Base-by-base conservation (phyloP, 116 monocot genomes). In the Trichopus zeylanicus region DNA sequence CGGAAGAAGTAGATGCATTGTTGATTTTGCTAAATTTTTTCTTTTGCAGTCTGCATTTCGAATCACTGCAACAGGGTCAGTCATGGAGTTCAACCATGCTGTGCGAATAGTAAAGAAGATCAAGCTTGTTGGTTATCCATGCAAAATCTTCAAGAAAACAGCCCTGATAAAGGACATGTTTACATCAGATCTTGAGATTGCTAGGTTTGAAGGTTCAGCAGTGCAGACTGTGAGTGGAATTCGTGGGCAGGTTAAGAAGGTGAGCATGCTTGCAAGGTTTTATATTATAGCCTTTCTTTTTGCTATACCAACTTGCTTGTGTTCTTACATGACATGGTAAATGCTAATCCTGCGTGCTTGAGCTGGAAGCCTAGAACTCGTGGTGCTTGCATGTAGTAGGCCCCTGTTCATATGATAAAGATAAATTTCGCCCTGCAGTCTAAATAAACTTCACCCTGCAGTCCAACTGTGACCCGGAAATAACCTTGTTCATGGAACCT, bases 131-230 rank as follows among this genome's bases (percentile, higher is more conserved):
- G 91, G 97, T 32, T 67, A 78, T 55, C 97, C 97, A 26, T 82
- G 77, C 71, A 97, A 87, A 65, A 97, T 97, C 56, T 91, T 84
- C 67, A 91, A 82, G 46, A 97, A 97, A 49, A 97, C 97, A 8
- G 97, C 97, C 28, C 64, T 97, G 42, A 82, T 97, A 32, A 88
- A 87, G 60, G 87, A 84, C 69, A 97, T 97, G 97, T 97, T 97
- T 49, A 97, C 87, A 60, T 91, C 97, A 58, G 82, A 90, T 73
- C 72, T 97, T 31, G 97, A 97, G 67, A 77, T 97, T 60, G 91
- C 91, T 51, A 90, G 74, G 68, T 97, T 82, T 71, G 91, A 97
- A 80, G 97, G 97, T 82, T 87, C 97, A 18, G 77, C 91, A 42
- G 64, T 97, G 53, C 72, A 70, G 33, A 84, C 85, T 27, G 81